Evolutionary conservation across 1,284 basidiomycete genomes (phyloP).

Genomic region (Puccinia hordei): DNA sequence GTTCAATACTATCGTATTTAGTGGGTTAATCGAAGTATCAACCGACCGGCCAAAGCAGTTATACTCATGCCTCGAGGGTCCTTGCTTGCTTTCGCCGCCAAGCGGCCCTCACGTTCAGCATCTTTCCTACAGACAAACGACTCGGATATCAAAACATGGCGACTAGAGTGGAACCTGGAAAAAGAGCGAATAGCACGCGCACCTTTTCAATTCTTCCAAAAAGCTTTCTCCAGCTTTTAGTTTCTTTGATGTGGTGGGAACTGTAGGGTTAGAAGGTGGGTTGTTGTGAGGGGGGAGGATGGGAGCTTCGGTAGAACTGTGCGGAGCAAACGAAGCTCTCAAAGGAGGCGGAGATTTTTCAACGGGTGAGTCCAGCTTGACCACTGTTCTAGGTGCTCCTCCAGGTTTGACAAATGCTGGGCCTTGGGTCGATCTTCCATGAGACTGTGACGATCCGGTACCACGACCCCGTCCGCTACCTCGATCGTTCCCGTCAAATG

Average conservation of each 20-base stretch:
- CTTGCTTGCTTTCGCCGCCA: constrained; percentile 41
- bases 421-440: constrained; percentile 58
- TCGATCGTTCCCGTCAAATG: constrained; percentile 74
- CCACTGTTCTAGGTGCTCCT: constrained; percentile 52
- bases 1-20: not conserved
- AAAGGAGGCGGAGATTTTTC: constrained; percentile 25
- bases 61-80: constrained; percentile 47
- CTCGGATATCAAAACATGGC: not conserved
- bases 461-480: constrained; percentile 52
- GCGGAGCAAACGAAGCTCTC: not conserved
- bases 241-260: constrained; percentile 20
- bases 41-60: constrained; percentile 44
- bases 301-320: not conserved
- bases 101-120: constrained; percentile 43
- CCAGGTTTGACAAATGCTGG: constrained; percentile 75
- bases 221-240: constrained; percentile 46
- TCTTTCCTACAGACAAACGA: constrained; percentile 29
- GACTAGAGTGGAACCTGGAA: not conserved
- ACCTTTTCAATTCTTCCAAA: constrained; percentile 49
- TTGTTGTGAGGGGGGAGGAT: not conserved
- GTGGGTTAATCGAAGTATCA: not conserved
- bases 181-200: not conserved
- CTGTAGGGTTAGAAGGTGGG: constrained; percentile 1
- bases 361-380: constrained; percentile 16
- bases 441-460: constrained; percentile 46